phyloP scores from a whole-genome alignment of 352 stramenopile species.

The Globisporangium cystogenes region DNA sequence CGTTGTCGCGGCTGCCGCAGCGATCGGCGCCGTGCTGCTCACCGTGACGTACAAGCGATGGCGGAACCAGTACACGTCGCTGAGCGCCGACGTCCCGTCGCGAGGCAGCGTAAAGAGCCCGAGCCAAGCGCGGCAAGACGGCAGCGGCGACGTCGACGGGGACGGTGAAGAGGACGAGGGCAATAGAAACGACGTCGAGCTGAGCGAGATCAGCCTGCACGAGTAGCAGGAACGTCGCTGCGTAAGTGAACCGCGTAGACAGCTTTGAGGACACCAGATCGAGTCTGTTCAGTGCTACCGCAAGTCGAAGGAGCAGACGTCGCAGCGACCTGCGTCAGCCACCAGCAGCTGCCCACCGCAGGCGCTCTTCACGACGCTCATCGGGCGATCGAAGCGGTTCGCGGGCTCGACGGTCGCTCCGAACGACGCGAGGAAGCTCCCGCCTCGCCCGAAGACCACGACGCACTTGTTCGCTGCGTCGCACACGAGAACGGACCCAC shows the following conservation, averaged over 20 bases:
- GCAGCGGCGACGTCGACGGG: constrained; percentile 9
- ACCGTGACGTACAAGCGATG: constrained; percentile 36
- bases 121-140: constrained; percentile 15
- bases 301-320: constrained; percentile 11
- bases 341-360: constrained; percentile 1
- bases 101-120: constrained; percentile 3
- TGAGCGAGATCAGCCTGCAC: constrained; percentile 52
- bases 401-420: constrained; percentile 36
- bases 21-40: constrained; percentile 26
- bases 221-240: constrained; percentile 14
- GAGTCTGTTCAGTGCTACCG: too few species aligned
- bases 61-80: constrained; percentile 52
- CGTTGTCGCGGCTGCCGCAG: constrained; percentile 24
- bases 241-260: not conserved
- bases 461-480: constrained; percentile 41
- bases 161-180: constrained; percentile 3
- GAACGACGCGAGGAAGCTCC: constrained; percentile 38
- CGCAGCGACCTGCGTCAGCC: constrained; percentile 3
- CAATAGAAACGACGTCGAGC: constrained; percentile 18
- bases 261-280: too few species aligned
- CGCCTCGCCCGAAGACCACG: constrained; percentile 37
- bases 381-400: constrained; percentile 37
- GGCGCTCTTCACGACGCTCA: constrained; percentile 5
- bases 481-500: constrained; percentile 38
- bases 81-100: constrained; percentile 17